Evolutionary conservation across 2,329 filamentous ascomycete genomes (phyloP).

Genomic region (Botrytis galanthina): DNA sequence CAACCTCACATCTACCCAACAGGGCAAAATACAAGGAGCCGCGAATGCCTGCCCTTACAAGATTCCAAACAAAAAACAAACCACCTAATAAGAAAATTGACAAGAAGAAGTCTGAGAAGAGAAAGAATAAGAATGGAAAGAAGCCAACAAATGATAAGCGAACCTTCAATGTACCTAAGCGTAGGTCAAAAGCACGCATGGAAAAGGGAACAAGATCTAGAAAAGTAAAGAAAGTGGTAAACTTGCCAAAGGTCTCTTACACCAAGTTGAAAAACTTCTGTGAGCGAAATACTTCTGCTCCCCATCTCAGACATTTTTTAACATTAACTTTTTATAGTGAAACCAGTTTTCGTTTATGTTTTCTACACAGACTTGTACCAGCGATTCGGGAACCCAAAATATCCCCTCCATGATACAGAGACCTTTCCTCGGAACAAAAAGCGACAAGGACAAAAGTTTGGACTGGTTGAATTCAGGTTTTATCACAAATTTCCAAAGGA

Average conservation of each 20-base stretch:
- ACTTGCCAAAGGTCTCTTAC: neutral
- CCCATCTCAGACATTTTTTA: neutral
- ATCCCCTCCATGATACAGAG: neutral
- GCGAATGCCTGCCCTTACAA: neutral
- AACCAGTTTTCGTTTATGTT: neutral
- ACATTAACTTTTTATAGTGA: neutral
- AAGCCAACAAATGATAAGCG: neutral
- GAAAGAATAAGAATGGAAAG: neutral
- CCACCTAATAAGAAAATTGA: neutral
- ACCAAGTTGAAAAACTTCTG: neutral
- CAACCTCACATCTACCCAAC: neutral
- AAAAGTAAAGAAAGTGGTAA: neutral
- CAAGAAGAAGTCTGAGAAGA: neutral
- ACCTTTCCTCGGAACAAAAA: neutral
- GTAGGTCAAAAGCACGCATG: neutral
- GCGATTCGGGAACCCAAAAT: neutral
- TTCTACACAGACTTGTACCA: neutral
- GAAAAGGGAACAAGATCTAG: neutral
- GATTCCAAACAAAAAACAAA: neutral
- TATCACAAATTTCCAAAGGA: neutral
- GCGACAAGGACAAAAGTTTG: neutral
- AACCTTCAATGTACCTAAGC: neutral
- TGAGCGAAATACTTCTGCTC: neutral
- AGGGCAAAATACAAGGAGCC: neutral
- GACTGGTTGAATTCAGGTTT: neutral